phyloP scores from a whole-genome alignment of 805 yeast species.

The Metschnikowia amazonensis region DNA sequence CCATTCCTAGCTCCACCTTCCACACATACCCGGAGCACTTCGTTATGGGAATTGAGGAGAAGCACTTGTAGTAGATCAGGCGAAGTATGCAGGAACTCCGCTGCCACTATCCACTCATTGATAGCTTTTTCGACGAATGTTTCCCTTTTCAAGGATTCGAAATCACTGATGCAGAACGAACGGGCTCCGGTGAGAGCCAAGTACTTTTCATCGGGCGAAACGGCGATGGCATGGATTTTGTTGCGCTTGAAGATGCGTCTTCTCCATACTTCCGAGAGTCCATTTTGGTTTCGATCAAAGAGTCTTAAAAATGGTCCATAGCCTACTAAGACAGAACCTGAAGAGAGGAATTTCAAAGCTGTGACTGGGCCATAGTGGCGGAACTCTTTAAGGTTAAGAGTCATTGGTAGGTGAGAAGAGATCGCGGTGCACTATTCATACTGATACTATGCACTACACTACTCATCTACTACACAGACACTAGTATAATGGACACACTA shows the following conservation, averaged over 20 bases:
- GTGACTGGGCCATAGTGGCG: conserved; percentile 68
- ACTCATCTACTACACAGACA: no score
- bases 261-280: conserved; percentile 27
- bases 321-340: conserved; percentile 48
- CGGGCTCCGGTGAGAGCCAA: conserved; percentile 65
- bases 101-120: conserved; percentile 78
- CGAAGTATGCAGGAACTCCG: conserved; percentile 41
- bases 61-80: conserved; percentile 26
- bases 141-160: conserved; percentile 5
- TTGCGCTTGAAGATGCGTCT: conserved; percentile 59
- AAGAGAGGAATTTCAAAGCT: conserved; percentile 45
- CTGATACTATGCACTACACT: no score
- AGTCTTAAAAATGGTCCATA: conserved; percentile 65
- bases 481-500: no score
- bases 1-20: no score
- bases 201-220: conserved; percentile 27
- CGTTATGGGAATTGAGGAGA: conserved; percentile 76
- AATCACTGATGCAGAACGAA: conserved; percentile 48
- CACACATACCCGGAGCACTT: conserved; percentile 43
- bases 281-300: conserved; percentile 32
- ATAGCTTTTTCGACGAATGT: conserved; percentile 44
- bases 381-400: conserved; percentile 12
- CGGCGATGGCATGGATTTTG: conserved; percentile 75
- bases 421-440: no score
- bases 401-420: neutral